A percentile compares a stretch with the other conserved stretches of the same genome.
Conservation (phyloP, 78 protist species). For the Dictyostelium intermedium region DNA sequence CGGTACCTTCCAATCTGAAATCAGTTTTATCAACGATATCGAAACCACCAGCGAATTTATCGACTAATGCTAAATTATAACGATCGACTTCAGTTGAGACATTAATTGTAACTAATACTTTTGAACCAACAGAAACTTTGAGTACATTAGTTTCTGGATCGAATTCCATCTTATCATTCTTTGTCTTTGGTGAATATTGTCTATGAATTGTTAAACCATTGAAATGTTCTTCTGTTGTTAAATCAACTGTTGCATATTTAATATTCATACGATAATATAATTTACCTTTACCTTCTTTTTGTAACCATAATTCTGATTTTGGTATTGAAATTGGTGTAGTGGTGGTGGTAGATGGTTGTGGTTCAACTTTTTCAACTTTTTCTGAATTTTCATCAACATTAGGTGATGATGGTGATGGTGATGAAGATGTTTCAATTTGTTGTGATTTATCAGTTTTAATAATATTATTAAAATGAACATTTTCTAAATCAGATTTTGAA, state of each 20-base stretch:
- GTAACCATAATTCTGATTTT: conserved; percentile 67
- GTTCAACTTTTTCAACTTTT: neutral
- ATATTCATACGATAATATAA: conserved; percentile 58
- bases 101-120: neutral
- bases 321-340: neutral
- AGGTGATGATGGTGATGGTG: neutral
- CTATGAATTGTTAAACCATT: conserved; percentile 39
- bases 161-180: neutral
- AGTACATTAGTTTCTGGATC: neutral
- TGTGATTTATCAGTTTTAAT: neutral
- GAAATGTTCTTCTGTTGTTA: neutral
- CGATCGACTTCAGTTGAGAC: conserved; percentile 24
- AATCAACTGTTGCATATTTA: conserved; percentile 28
- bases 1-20: conserved; percentile 7
- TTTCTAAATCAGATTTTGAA: conserved; percentile 8
- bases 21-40: conserved; percentile 33
- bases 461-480: neutral
- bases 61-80: conserved; percentile 14
- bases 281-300: conserved; percentile 76
- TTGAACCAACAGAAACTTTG: conserved; percentile 23
- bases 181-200: conserved; percentile 2
- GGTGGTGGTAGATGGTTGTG: neutral
- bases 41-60: conserved; percentile 63
- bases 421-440: neutral
- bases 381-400: neutral